Percentiles rank a stretch among this genome's conserved stretches.
Conservation (phyloP, 2,329 filamentous ascomycete genomes). For the Aspergillus sclerotialis region DNA sequence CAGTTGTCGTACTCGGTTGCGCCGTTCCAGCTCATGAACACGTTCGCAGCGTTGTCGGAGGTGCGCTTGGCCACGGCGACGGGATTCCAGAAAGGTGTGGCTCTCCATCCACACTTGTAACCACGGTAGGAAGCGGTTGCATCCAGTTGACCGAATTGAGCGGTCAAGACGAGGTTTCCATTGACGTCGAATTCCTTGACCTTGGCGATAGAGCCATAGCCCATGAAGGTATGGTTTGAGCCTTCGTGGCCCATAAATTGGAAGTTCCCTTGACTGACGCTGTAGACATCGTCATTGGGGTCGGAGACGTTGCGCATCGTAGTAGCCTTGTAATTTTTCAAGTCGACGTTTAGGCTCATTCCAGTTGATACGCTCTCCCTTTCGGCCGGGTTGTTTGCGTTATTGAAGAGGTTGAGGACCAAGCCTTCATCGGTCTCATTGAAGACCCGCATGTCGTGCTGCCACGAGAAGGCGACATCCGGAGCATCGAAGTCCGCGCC, state of each 20-base stretch:
- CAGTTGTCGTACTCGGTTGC: constrained; percentile 31
- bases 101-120: constrained; percentile 28
- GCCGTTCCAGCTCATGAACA: constrained; percentile 36
- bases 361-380: constrained; percentile 14
- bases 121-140: constrained; percentile 28
- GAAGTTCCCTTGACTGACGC: constrained; percentile 24
- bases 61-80: constrained; percentile 12
- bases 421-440: constrained; percentile 26
- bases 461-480: constrained; percentile 18
- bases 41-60: constrained; percentile 8
- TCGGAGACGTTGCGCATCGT: constrained; percentile 17
- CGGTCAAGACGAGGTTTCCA: constrained; percentile 24
- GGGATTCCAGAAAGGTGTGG: constrained; percentile 23
- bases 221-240: constrained; percentile 22
- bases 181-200: constrained; percentile 29
- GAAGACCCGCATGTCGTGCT: constrained; percentile 30
- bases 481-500: constrained; percentile 20
- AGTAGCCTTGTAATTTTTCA: constrained; percentile 15
- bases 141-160: constrained; percentile 25
- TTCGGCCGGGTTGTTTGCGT: constrained; percentile 21
- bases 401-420: constrained; percentile 26
- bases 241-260: constrained; percentile 15
- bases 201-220: constrained; percentile 29
- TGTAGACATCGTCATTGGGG: constrained; percentile 15
- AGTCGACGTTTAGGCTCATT: constrained; percentile 15